Base-by-base conservation (phyloP, 2,329 filamentous ascomycete genomes). In the Emergomyces pasteurianus region DNA sequence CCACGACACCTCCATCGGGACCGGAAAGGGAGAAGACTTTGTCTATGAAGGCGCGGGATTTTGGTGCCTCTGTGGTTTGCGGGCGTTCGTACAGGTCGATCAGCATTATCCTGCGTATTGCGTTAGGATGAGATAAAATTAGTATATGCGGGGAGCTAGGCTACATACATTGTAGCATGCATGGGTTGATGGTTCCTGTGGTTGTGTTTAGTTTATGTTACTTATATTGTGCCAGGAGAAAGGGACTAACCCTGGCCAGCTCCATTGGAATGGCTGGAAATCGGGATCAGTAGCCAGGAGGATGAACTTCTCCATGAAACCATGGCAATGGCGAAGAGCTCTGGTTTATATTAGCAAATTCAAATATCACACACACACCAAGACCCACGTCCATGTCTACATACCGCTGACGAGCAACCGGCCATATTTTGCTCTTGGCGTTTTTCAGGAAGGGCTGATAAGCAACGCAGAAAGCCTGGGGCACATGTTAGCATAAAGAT, bases 401-500 rank as follows among this genome's bases (percentile, higher is more conserved):
- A 54, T 66, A 76, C 74, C 75, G 77, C 60, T 78, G 75, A 58
- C 77, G 72, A 26, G 75, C 76, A n/a, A 73, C 69, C 9, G 71
- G 73, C 77, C 77, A 79, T 23, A 79, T 72, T 34, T 75, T 74
- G 65, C 76, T 78, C 60, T 74, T 77, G 18, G 74, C 74, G 60
- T 79, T 79, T 63, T 79, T 79, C 18, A 79, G 66, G 49, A 79
- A 79, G 8, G 77, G 77, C 61, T 78, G 77, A 63, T 79, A 79
- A 26, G 76, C 75, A 58, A 79, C 74, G 61, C 77, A 78, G 57
- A 75, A 77, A 6, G 75, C 74, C 73, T 76, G 28, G 38, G 7
- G n/a, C 8, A 31, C 21, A 14, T 16, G 42, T 70, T 23, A 70
- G 60, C 16, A 31, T 58, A 7, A 59, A 31, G 34, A 36, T n/a